Percentiles rank a stretch among this genome's conserved stretches.
Conservation (phyloP, 2,329 filamentous ascomycete genomes). For the Aspergillus clavatus region DNA sequence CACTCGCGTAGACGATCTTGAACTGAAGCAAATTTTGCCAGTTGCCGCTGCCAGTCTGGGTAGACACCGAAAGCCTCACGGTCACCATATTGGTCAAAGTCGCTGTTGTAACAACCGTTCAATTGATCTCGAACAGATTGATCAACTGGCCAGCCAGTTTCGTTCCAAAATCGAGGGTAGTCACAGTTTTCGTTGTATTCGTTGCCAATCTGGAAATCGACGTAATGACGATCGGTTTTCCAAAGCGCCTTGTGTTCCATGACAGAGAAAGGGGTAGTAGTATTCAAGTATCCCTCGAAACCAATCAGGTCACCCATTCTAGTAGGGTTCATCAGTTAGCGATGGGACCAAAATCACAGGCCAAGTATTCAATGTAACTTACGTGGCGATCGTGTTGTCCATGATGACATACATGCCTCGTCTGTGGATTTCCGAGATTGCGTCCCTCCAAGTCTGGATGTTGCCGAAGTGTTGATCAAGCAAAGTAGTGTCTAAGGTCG, state of each 20-base stretch:
- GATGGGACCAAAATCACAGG: too few relatives aligned
- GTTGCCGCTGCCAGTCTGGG: slow-evolving; percentile 59
- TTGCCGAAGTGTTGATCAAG: slow-evolving; percentile 60
- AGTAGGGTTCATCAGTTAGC: too few relatives aligned
- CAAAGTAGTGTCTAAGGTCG: slow-evolving; percentile 57
- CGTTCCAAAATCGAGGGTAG: slow-evolving; percentile 60
- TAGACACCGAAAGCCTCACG: slow-evolving; percentile 60
- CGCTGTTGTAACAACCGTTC: slow-evolving; percentile 56
- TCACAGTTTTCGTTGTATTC: slow-evolving; percentile 50
- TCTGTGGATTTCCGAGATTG: slow-evolving; percentile 57
- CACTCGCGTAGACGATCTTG: slow-evolving; percentile 64
- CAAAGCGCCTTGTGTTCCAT: slow-evolving; percentile 56
- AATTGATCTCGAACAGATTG: slow-evolving; percentile 45
- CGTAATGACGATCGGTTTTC: slow-evolving; percentile 53
- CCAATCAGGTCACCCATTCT: slow-evolving; percentile 57
- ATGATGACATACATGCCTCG: slow-evolving; percentile 62
- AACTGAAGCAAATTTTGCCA: slow-evolving; percentile 62
- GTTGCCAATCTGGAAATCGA: slow-evolving; percentile 55
- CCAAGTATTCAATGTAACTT: slow-evolving; percentile 30
- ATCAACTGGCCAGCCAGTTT: slow-evolving; percentile 50
- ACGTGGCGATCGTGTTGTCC: slow-evolving; percentile 63
- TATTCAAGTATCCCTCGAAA: slow-evolving; percentile 58
- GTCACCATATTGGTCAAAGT: slow-evolving; percentile 63
- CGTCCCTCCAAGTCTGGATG: slow-evolving; percentile 54
- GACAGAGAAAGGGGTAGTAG: slow-evolving; percentile 51